Conservation (phyloP, 805 yeast genomes). For the Pachysolen tannophilus region DNA sequence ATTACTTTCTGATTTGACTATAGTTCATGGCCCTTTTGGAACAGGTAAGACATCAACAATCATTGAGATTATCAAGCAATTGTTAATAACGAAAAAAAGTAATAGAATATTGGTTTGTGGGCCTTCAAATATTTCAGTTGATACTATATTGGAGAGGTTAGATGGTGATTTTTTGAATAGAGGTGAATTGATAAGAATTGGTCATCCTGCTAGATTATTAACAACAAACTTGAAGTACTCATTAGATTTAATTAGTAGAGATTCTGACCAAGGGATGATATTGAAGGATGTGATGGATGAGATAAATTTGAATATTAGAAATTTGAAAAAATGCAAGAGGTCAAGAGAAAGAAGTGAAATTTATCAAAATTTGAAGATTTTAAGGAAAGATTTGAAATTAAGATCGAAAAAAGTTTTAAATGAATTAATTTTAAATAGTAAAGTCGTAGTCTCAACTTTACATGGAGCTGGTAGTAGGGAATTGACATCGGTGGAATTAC, state of each 20-base stretch:
- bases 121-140: conserved; percentile 89
- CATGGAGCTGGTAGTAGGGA: conserved; percentile 83
- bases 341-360: conserved; percentile 58
- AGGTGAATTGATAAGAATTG: conserved; percentile 61
- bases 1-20: conserved; percentile 42
- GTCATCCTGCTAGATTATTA: conserved; percentile 87
- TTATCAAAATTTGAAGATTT: conserved; percentile 59
- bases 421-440: conserved; percentile 50
- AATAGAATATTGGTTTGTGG: conserved; percentile 79
- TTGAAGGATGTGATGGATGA: conserved; percentile 64
- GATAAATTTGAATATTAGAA: conserved; percentile 51
- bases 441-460: conserved; percentile 73
- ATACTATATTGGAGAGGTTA: conserved; percentile 79
- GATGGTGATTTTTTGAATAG: conserved; percentile 32
- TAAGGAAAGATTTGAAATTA: conserved; percentile 59
- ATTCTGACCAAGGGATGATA: conserved; percentile 50
- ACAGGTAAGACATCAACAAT: conserved; percentile 82
- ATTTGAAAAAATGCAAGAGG: conserved; percentile 51
- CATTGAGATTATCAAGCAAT: conserved; percentile 72
- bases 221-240: conserved; percentile 60
- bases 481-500: conserved; percentile 37
- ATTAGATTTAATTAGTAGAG: conserved; percentile 60
- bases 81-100: conserved; percentile 25
- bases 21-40: conserved; percentile 79
- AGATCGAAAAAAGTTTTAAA: conserved; percentile 59